A percentile compares a stretch with the other conserved stretches of the same genome.
Evolutionary conservation across 768 basidiomycete genomes (phyloP).

Genomic region (Leccinum ochraceum): DNA sequence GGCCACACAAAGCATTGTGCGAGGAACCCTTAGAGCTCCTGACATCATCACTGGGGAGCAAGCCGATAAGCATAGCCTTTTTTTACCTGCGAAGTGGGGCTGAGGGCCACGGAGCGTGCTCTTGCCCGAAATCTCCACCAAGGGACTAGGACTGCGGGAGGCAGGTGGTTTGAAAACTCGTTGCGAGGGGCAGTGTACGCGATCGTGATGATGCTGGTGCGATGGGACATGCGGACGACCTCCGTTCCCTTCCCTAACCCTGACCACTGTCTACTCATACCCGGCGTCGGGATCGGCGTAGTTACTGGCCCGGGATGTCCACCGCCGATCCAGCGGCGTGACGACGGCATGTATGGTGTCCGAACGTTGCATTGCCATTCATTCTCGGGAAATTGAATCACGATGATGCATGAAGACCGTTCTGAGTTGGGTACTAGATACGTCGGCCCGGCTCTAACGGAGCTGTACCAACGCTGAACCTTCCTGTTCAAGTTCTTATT

Average conservation of each 20-base stretch:
- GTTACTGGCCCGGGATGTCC: background rate
- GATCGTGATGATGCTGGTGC: background rate
- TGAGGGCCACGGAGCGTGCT: background rate
- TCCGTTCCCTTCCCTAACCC: background rate
- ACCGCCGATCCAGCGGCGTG: background rate
- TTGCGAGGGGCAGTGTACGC: background rate
- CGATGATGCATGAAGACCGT: background rate
- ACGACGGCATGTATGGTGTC: background rate
- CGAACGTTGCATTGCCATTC: background rate
- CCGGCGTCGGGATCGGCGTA: background rate
- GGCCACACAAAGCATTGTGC: background rate
- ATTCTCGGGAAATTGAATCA: background rate
- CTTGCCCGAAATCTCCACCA: background rate
- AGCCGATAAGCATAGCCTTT: background rate
- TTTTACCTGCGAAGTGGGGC: background rate
- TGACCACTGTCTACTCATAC: background rate
- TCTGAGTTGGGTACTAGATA: background rate
- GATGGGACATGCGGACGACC: background rate
- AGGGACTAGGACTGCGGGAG: background rate
- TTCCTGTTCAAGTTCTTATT: background rate
- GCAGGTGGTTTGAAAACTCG: background rate
- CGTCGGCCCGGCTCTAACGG: background rate
- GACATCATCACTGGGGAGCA: background rate
- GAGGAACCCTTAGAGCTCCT: background rate
- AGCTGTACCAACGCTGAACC: background rate